These are phyloP conservation scores for Ganoderma lucidum DNA, from an alignment of 1,284 basidiomycete species.

Conservation along the genomic window DNA sequence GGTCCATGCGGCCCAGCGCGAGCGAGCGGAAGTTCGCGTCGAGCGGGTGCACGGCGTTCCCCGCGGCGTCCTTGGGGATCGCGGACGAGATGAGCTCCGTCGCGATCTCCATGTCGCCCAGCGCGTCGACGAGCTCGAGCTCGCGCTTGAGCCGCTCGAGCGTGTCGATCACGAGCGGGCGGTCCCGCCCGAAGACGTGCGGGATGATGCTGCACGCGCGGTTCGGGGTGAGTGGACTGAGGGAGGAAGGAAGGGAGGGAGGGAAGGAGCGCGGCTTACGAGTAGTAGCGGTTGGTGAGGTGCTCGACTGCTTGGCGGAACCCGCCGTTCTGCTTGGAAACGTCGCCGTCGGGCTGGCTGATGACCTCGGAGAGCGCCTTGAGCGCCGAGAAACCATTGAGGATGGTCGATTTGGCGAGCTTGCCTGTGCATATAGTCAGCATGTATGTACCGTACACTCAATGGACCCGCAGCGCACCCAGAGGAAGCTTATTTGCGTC, in stretches of 20 bases:
- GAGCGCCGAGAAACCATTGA: conserved; percentile 64
- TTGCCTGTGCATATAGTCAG: conserved; percentile 50
- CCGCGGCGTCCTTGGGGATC: conserved; percentile 47
- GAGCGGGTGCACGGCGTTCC: conserved; percentile 60
- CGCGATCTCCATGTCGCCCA: conserved; percentile 73
- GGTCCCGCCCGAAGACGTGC: conserved; percentile 63
- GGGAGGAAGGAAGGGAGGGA: background rate
- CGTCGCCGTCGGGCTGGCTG: conserved; percentile 51
- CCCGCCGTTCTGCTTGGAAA: conserved; percentile 48
- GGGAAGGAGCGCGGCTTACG: conserved; percentile 47
- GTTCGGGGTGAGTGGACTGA: background rate
- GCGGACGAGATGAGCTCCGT: conserved; percentile 61
- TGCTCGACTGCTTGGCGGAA: conserved; percentile 51
- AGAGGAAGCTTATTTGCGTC: conserved; percentile 75
- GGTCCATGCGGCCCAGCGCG: conserved; percentile 60
- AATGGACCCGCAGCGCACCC: conserved; percentile 43
- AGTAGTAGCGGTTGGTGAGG: conserved; percentile 65
- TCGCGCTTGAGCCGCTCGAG: conserved; percentile 57
- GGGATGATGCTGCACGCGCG: conserved; percentile 59
- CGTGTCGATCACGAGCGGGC: conserved; percentile 56
- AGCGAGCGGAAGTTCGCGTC: conserved; percentile 67
- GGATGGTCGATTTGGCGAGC: conserved; percentile 62
- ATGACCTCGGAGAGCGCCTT: conserved; percentile 68
- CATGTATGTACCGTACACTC: background rate
- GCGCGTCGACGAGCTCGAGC: conserved; percentile 70